Evolutionary conservation across 345 rosid species (phyloP), one percentile per base, ranked within the genome.

Genomic region (Draba incana): DNA sequence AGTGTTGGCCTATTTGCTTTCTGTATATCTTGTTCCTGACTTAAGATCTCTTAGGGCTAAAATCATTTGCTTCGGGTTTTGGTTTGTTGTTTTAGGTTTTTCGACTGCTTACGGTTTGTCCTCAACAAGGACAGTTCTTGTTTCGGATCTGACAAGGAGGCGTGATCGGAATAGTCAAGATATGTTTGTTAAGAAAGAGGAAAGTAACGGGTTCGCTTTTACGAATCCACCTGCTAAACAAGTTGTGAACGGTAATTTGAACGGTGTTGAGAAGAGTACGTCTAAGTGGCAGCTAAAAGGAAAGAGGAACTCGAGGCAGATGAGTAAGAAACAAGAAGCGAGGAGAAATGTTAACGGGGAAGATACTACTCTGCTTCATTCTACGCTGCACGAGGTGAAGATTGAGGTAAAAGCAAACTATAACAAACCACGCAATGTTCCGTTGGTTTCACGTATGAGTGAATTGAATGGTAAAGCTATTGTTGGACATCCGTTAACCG

Each of bases 261-360:
- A 81, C 64, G 84, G 84, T 70, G 75, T 81, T 61, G 98, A 87
- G 83, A 85, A 80, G 72, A 88, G 63, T 58, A 73, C 87, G 48
- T 85, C 96, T n/a, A 83, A 87, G 77, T 94, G 99, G 99, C 96
- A 85, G 79, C 81, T 71, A 25, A 94, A 94, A 83, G 86, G 98
- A 75, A 94, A 94, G 86, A 85, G 99, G 81, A 94, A 94, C 63
- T 89, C 85, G 2, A 92, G 98, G 78, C 86, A 85, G 55, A 82
- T 49, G 72, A 81, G 84, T 71, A 86, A 87, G 78, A 87, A 84
- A 75, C 90, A 77, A 45, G 78, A 80, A 67, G 73, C 72, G 5
- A 81, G 81, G 68, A 88, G 84, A 79, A 78, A 68, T 57, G 55
- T 69, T 41, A 83, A 68, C 50, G 75, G 80, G 44, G 82, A 79